These are phyloP conservation scores for Alloascoidea africana DNA, from an alignment of 805 yeast genomes.

Conservation along the genomic window DNA sequence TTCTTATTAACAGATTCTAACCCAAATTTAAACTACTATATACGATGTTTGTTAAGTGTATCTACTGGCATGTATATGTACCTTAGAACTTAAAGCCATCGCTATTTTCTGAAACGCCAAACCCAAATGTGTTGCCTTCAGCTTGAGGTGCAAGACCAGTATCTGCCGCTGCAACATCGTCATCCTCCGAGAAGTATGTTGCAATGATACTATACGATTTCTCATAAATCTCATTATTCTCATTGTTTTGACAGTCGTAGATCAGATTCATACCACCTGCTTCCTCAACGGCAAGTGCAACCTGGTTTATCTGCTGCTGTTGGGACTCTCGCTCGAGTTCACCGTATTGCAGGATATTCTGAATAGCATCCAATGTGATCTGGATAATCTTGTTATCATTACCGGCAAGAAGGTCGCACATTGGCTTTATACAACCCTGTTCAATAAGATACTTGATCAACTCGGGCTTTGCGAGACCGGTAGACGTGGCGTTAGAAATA, in stretches of 20 bases:
- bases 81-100: constrained; percentile 34
- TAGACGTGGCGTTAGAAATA: constrained; percentile 91
- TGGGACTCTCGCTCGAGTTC: constrained; percentile 77
- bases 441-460: constrained; percentile 84
- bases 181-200: constrained; percentile 80
- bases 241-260: constrained; percentile 81
- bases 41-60: too few species aligned
- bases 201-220: constrained; percentile 86
- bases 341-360: constrained; percentile 87
- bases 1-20: too few species aligned
- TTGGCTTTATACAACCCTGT: constrained; percentile 95
- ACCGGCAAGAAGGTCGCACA: constrained; percentile 70
- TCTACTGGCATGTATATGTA: too few species aligned
- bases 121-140: constrained; percentile 75
- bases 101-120: constrained; percentile 55
- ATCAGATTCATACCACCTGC: constrained; percentile 98
- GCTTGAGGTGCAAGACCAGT: constrained; percentile 50
- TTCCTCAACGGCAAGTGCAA: constrained; percentile 87
- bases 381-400: constrained; percentile 87
- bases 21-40: too few species aligned
- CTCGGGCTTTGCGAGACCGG: constrained; percentile 84
- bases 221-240: constrained; percentile 82
- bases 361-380: constrained; percentile 89
- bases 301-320: constrained; percentile 58
- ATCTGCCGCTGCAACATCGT: constrained; percentile 41